phyloP scores from a whole-genome alignment of 306 rosid genomes.

The Begonia masoniana region DNA sequence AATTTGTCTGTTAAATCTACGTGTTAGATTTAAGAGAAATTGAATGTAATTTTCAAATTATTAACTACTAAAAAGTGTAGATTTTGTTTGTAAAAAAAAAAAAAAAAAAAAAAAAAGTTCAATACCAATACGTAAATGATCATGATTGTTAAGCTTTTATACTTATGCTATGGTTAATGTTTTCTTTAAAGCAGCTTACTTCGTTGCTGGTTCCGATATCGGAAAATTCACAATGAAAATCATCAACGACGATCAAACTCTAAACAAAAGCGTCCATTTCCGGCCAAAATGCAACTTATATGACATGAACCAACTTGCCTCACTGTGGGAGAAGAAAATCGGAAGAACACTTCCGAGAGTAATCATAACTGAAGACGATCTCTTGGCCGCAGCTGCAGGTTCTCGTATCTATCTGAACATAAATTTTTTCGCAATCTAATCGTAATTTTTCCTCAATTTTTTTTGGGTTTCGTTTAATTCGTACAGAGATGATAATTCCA shows the following conservation, averaged over 20 bases:
- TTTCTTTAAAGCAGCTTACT: conserved; percentile 32
- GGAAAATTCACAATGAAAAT: conserved; percentile 48
- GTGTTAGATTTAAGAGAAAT: too few relatives aligned
- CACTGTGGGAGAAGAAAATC: conserved; percentile 53
- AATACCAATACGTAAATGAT: too few relatives aligned
- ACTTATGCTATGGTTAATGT: too few relatives aligned
- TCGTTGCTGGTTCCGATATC: conserved; percentile 46
- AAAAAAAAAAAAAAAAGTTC: too few relatives aligned
- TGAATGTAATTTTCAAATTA: too few relatives aligned
- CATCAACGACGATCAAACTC: conserved; percentile 29
- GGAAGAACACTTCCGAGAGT: conserved; percentile 44
- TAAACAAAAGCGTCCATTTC: conserved; percentile 48
- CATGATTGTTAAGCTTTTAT: too few relatives aligned
- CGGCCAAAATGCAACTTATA: conserved; percentile 36
- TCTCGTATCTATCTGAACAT: background rate
- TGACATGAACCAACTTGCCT: conserved; percentile 44
- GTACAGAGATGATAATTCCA: conserved; percentile 39
- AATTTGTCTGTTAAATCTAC: too few relatives aligned
- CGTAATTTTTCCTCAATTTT: background rate
- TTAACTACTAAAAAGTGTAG: too few relatives aligned
- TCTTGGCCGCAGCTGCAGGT: conserved; percentile 54
- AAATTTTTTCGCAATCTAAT: too few relatives aligned
- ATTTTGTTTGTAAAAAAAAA: too few relatives aligned
- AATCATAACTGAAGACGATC: conserved; percentile 31
- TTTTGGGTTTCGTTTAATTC: background rate